A percentile compares a stretch with the other conserved stretches of the same genome.
Conservation (phyloP, 1,284 basidiomycete species). For the Ceraceosorus guamensis region DNA sequence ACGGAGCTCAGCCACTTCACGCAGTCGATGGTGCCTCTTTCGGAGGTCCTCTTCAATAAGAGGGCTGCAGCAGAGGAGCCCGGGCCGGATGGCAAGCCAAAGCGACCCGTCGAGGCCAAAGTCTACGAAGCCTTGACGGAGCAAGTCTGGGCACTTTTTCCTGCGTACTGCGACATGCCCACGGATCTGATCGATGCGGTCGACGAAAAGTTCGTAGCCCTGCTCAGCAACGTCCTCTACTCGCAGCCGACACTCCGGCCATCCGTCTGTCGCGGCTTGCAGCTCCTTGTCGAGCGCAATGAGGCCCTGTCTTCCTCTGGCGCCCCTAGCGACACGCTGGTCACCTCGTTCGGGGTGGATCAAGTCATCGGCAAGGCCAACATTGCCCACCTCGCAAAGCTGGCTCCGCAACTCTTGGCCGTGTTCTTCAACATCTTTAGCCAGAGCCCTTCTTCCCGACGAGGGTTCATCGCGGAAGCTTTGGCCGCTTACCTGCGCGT, state of each 20-base stretch:
- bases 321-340: conserved; percentile 52
- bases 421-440: conserved; percentile 96
- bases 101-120: conserved; percentile 66
- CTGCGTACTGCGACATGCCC: conserved; percentile 66
- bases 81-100: conserved; percentile 58
- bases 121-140: conserved; percentile 85
- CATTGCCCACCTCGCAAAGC: conserved; percentile 64
- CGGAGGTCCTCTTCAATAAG: conserved; percentile 75
- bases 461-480: conserved; percentile 79
- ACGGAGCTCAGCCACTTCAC: conserved; percentile 78
- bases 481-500: conserved; percentile 80
- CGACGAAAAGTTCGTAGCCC: conserved; percentile 48
- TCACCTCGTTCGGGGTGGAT: conserved; percentile 54
- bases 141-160: conserved; percentile 74
- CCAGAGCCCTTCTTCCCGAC: conserved; percentile 67
- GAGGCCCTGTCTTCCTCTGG: conserved; percentile 52
- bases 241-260: conserved; percentile 75
- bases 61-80: conserved; percentile 58
- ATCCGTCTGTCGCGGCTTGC: conserved; percentile 72
- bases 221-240: conserved; percentile 86
- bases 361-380: conserved; percentile 63
- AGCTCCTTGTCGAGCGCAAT: conserved; percentile 71
- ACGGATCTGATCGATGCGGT: conserved; percentile 60
- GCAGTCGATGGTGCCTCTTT: conserved; percentile 82
- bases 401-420: conserved; percentile 85